Evolutionary conservation across 192 early-diverging fungal genomes (phyloP).

Genomic region (Coemansia sp.): DNA sequence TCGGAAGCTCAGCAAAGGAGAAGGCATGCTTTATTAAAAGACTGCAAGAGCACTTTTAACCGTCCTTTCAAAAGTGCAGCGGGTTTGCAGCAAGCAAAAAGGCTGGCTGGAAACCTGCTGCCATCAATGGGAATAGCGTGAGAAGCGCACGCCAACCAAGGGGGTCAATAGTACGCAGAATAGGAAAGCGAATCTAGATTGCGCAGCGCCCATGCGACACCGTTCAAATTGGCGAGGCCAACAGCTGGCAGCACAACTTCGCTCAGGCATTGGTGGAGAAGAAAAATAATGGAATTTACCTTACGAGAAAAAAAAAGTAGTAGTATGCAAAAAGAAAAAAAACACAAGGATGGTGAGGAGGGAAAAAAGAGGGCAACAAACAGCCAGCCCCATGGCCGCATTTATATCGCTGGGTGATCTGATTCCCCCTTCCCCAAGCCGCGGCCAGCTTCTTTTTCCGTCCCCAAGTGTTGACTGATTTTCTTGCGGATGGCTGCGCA

Average conservation of each 20-base stretch:
- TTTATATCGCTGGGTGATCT: not conserved
- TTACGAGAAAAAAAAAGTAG: not conserved
- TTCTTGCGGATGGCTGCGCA: conserved; percentile 5
- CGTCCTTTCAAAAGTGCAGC: not conserved
- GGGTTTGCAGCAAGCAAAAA: not conserved
- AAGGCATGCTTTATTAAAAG: not conserved
- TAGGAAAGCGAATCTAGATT: not conserved
- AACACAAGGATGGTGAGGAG: not conserved
- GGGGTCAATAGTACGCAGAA: not conserved
- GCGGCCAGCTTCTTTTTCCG: not conserved
- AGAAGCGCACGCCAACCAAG: not conserved
- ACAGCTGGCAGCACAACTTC: not conserved
- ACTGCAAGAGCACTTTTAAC: not conserved
- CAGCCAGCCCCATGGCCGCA: not conserved
- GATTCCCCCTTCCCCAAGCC: not conserved
- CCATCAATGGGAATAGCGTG: not conserved
- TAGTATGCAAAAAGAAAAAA: not conserved
- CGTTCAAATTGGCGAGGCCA: not conserved
- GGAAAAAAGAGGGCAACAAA: not conserved
- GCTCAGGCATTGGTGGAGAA: not conserved
- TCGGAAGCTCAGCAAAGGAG: not conserved
- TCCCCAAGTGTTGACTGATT: not conserved
- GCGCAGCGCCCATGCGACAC: not conserved
- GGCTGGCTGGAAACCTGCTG: not conserved
- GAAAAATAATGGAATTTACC: not conserved